phyloP scores from a whole-genome alignment of 352 stramenopile species.

The Phytophthora ohioensis region DNA sequence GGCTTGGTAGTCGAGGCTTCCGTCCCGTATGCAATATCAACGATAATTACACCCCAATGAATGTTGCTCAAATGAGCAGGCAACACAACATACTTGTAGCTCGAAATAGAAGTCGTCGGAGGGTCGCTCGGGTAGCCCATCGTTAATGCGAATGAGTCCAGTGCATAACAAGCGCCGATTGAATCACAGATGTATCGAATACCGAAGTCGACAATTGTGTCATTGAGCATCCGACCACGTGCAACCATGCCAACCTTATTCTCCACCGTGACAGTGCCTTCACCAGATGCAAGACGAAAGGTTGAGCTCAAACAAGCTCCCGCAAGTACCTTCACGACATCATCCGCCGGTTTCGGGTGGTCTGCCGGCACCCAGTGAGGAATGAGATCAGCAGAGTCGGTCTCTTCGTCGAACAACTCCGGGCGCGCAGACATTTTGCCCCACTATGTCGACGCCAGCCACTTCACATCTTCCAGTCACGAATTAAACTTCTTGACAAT shows the following conservation, averaged over 20 bases:
- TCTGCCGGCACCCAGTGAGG: neutral
- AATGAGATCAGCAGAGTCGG: neutral
- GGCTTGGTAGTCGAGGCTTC: neutral
- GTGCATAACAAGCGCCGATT: neutral
- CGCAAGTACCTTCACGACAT: neutral
- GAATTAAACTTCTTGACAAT: neutral
- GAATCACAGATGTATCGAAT: conserved; percentile 9
- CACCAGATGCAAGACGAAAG: neutral
- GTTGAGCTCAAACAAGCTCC: neutral
- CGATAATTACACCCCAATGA: conserved; percentile 8
- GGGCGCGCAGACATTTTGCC: neutral
- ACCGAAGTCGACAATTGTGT: conserved; percentile 2
- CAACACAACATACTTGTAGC: conserved; percentile 1
- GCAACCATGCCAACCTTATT: neutral
- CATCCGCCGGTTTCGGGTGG: neutral
- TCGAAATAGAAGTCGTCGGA: neutral
- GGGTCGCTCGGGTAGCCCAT: neutral
- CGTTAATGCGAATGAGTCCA: neutral
- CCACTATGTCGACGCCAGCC: conserved; percentile 1
- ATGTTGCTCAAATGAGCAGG: neutral
- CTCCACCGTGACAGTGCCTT: neutral
- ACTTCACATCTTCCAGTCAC: neutral
- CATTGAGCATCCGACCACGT: conserved; percentile 5
- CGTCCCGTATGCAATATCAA: neutral
- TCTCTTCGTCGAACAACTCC: conserved; percentile 8